Percentiles rank a stretch among this genome's conserved stretches.
Conservation (phyloP, 2,329 filamentous ascomycete species). For the Sclerotinia glacialis region DNA sequence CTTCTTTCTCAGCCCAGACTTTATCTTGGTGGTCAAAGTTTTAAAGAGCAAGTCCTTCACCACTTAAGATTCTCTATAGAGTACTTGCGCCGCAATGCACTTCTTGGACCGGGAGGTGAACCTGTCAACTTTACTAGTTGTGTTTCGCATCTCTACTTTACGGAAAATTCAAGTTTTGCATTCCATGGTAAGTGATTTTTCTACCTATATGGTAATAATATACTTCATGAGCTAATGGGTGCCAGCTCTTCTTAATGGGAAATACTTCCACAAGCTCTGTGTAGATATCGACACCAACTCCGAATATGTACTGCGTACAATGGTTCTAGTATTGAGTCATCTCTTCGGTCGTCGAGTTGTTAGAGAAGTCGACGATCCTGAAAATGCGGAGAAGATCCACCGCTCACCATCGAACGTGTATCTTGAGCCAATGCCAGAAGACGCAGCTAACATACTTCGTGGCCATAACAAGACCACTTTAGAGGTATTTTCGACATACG, state of each 20-base stretch:
- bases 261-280: slow-evolving; percentile 67
- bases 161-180: slow-evolving; percentile 71
- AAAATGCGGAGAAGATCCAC: slow-evolving; percentile 49
- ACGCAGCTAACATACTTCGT: slow-evolving; percentile 55
- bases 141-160: slow-evolving; percentile 72
- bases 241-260: slow-evolving; percentile 61
- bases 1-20: slow-evolving; percentile 67
- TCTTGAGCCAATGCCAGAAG: slow-evolving; percentile 59
- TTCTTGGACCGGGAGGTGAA: slow-evolving; percentile 58
- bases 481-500: slow-evolving; percentile 65
- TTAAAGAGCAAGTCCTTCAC: slow-evolving; percentile 68
- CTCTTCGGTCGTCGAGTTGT: slow-evolving; percentile 62
- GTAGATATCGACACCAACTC: slow-evolving; percentile 51
- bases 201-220: slow-evolving; percentile 1
- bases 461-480: slow-evolving; percentile 62
- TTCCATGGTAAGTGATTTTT: slow-evolving; percentile 54
- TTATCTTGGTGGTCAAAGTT: slow-evolving; percentile 66
- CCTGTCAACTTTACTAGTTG: slow-evolving; percentile 71
- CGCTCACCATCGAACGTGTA: slow-evolving; percentile 62
- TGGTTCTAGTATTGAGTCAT: slow-evolving; percentile 69
- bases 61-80: slow-evolving; percentile 80
- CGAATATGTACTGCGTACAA: slow-evolving; percentile 50
- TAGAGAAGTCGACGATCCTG: slow-evolving; percentile 49
- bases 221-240: slow-evolving; percentile 17
- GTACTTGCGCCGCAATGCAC: slow-evolving; percentile 66